Percentiles rank a stretch among this genome's conserved stretches.
phyloP scores from a whole-genome alignment of 129 eudicot genomes.

The Lonicera japonica region DNA sequence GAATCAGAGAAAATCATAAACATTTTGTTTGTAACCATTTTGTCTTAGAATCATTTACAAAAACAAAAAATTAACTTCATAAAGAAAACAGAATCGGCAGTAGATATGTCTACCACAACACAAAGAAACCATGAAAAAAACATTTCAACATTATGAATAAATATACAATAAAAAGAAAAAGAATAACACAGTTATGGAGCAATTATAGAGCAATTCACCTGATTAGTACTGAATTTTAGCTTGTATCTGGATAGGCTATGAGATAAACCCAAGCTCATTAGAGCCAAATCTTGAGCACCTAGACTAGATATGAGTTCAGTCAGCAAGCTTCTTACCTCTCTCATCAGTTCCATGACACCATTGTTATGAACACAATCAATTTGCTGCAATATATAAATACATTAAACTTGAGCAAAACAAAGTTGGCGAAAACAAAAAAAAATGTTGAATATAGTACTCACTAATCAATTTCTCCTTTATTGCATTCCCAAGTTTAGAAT shows the following conservation, averaged over 20 bases:
- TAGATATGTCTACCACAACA: no score
- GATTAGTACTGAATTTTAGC: slow-evolving; percentile 91
- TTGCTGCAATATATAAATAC: slow-evolving; percentile 19
- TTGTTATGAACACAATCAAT: no score
- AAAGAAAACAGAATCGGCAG: no score
- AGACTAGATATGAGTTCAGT: slow-evolving; percentile 85
- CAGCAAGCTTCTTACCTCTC: slow-evolving; percentile 84
- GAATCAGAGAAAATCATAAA: no score
- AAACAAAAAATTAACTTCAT: no score
- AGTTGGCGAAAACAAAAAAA: background rate
- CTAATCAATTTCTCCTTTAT: slow-evolving; percentile 84
- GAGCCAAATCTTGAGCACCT: slow-evolving; percentile 88
- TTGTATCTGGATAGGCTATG: no score
- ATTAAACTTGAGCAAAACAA: background rate
- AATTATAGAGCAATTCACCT: slow-evolving; percentile 54
- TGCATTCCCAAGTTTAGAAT: slow-evolving; percentile 72
- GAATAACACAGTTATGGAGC: background rate
- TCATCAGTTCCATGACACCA: slow-evolving; percentile 96
- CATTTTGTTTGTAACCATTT: no score
- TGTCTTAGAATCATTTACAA: no score
- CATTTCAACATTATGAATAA: no score
- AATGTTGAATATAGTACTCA: background rate
- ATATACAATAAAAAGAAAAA: background rate
- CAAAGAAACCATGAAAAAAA: no score
- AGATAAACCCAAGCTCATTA: slow-evolving; percentile 98